Evolutionary conservation across 352 stramenopile species (phyloP).

Genomic region (Phytophthora cactorum): DNA sequence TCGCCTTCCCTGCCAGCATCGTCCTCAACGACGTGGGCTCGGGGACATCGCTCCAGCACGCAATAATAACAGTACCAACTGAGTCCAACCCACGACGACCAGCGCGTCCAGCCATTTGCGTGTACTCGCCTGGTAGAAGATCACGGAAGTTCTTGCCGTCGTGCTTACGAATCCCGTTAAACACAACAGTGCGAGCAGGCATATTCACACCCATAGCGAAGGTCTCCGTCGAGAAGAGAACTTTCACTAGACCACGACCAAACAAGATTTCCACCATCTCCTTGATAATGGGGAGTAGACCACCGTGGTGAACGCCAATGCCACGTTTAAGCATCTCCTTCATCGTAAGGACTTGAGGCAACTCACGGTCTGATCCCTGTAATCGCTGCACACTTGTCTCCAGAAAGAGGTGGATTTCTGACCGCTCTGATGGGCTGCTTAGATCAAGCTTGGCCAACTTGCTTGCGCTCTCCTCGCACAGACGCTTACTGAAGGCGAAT

Average conservation of each 20-base stretch:
- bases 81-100: slow-evolving; percentile 97
- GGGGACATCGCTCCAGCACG: slow-evolving; percentile 97
- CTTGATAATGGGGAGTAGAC: slow-evolving; percentile 98
- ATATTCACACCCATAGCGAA: slow-evolving; percentile 99
- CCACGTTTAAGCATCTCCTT: slow-evolving; percentile 97
- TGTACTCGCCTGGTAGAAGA: slow-evolving; percentile 90
- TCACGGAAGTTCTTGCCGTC: slow-evolving; percentile 94
- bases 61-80: slow-evolving; percentile 98
- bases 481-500: slow-evolving; percentile 92
- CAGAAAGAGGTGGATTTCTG: slow-evolving; percentile 86
- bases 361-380: slow-evolving; percentile 95
- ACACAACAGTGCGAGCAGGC: slow-evolving; percentile 97
- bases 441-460: slow-evolving; percentile 82
- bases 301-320: slow-evolving; percentile 97
- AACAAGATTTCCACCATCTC: slow-evolving; percentile 99
- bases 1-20: slow-evolving; percentile 96
- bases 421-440: slow-evolving; percentile 72
- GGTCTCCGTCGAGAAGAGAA: slow-evolving; percentile 99
- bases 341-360: slow-evolving; percentile 98
- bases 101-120: slow-evolving; percentile 98
- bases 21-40: slow-evolving; percentile 92
- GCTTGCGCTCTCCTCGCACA: slow-evolving; percentile 84
- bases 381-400: slow-evolving; percentile 79
- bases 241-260: slow-evolving; percentile 95
- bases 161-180: slow-evolving; percentile 98